phyloP scores from a whole-genome alignment of 352 stramenopile genomes.

The Phytophthora foliorum region DNA sequence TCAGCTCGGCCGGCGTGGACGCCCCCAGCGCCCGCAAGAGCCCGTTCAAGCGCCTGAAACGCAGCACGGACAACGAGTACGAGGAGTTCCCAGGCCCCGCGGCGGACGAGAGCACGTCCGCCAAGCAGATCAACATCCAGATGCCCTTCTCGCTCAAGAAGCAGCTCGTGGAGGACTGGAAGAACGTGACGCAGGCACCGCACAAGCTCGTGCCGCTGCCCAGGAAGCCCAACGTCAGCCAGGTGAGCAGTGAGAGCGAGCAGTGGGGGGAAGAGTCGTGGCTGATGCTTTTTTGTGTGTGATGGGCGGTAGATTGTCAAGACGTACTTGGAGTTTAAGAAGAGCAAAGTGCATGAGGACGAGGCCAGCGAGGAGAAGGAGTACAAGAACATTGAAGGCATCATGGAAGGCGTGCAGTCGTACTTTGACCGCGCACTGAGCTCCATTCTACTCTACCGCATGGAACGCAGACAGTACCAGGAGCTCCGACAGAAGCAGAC shows the following conservation, averaged over 20 bases:
- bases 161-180: constrained; percentile 93
- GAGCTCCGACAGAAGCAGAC: constrained; percentile 68
- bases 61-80: constrained; percentile 70
- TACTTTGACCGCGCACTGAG: constrained; percentile 93
- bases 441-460: constrained; percentile 92
- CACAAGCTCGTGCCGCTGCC: constrained; percentile 86
- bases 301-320: constrained; percentile 62
- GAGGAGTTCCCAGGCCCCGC: constrained; percentile 56
- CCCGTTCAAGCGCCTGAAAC: constrained; percentile 84
- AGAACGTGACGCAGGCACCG: constrained; percentile 82
- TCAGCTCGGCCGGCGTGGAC: constrained; percentile 70
- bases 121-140: constrained; percentile 73
- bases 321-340: constrained; percentile 84
- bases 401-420: constrained; percentile 87
- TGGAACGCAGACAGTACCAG: constrained; percentile 92
- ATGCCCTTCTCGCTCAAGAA: constrained; percentile 95
- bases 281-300: constrained; percentile 3
- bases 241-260: constrained; percentile 28
- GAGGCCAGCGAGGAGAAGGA: constrained; percentile 76
- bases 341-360: constrained; percentile 64
- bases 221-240: constrained; percentile 66
- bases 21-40: constrained; percentile 58
- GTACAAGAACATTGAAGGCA: constrained; percentile 84
- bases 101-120: constrained; percentile 4
- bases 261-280: not conserved